A percentile compares a stretch with the other conserved stretches of the same genome.
Evolutionary conservation across 176 grass and related monocot genomes (phyloP).

Genomic region (Ensete ventricosum): DNA sequence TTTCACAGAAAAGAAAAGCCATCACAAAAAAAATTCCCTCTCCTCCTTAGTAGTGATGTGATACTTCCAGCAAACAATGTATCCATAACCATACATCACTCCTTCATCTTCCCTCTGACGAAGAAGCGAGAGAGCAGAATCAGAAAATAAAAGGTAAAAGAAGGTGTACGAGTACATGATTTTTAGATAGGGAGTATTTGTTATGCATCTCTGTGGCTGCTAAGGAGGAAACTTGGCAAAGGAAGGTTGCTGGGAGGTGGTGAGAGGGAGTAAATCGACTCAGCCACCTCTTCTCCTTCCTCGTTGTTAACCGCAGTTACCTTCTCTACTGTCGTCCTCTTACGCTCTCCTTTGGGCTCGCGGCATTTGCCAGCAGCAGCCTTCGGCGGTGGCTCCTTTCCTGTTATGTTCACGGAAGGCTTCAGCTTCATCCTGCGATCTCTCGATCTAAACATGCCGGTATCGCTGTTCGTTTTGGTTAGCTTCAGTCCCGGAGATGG

Average conservation of each 20-base stretch:
- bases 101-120: no score
- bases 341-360: neutral
- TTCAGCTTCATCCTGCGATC: neutral
- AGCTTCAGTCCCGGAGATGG: neutral
- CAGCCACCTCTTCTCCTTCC: neutral
- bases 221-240: neutral
- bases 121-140: no score
- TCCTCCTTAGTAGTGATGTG: no score
- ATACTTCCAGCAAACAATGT: no score
- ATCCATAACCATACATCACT: no score
- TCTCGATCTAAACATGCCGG: neutral
- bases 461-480: neutral
- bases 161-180: no score
- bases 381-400: neutral
- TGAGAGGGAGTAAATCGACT: neutral
- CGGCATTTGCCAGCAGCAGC: neutral
- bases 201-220: neutral
- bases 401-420: neutral
- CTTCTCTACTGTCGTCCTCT: neutral
- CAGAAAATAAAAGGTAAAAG: no score
- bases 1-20: no score
- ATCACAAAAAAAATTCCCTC: no score
- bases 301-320: neutral
- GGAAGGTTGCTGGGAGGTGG: neutral
- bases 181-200: no score